Conservation (phyloP, 2,329 filamentous ascomycete genomes). For the Xylariaceae sp. region DNA sequence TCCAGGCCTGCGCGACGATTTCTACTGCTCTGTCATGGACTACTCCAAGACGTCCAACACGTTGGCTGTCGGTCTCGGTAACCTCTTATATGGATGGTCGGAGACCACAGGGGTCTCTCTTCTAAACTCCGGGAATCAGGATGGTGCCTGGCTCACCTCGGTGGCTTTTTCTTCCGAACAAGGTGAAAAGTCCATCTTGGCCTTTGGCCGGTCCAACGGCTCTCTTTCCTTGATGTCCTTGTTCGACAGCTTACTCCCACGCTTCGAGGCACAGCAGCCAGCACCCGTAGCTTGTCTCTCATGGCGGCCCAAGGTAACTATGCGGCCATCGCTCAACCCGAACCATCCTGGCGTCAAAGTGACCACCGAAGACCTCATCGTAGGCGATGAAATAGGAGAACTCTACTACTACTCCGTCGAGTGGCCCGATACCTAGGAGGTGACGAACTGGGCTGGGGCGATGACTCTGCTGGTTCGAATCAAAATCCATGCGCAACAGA, state of each 20-base stretch:
- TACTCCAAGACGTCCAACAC: constrained; percentile 71
- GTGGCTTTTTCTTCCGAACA: constrained; percentile 80
- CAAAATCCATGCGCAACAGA: constrained; percentile 75
- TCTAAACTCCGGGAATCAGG: constrained; percentile 40
- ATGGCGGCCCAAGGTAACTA: constrained; percentile 63
- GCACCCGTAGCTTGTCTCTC: constrained; percentile 71
- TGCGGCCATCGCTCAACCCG: constrained; percentile 47
- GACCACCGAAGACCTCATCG: constrained; percentile 73
- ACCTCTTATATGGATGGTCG: constrained; percentile 83
- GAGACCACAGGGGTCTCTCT: constrained; percentile 63
- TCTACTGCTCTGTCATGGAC: constrained; percentile 86
- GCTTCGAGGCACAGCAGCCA: constrained; percentile 70
- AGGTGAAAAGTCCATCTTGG: constrained; percentile 74
- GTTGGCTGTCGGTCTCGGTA: constrained; percentile 77
- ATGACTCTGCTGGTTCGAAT: constrained; percentile 75
- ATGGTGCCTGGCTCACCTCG: constrained; percentile 65
- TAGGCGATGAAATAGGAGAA: constrained; percentile 77
- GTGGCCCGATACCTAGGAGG: constrained; percentile 65
- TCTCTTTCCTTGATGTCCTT: constrained; percentile 73
- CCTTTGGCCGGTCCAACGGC: constrained; percentile 75
- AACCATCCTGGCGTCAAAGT: constrained; percentile 45
- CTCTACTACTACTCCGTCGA: constrained; percentile 88
- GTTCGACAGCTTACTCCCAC: constrained; percentile 57
- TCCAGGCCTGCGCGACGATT: constrained; percentile 84
- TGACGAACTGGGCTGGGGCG: constrained; percentile 67